These are phyloP conservation scores for Hyphopichia khmerensis DNA, from an alignment of 1,139 yeast species.

Conservation along the genomic window DNA sequence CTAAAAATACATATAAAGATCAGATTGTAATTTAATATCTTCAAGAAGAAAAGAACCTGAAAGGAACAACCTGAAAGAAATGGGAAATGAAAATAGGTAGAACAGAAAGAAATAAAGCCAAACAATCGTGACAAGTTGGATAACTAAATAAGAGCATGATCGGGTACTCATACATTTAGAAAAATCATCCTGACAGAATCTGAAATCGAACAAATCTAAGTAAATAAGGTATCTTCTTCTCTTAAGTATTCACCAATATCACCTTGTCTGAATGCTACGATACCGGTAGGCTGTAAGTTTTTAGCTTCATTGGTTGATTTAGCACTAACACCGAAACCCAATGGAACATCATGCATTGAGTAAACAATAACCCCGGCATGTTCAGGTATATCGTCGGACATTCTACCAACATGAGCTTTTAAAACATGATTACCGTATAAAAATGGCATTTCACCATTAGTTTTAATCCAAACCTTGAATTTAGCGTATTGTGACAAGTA, in stretches of 20 bases:
- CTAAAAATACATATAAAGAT: slow-evolving; percentile 3
- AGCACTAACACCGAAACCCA: slow-evolving; percentile 95
- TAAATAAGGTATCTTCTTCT: slow-evolving; percentile 94
- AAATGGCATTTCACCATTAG: slow-evolving; percentile 98
- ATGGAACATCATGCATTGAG: slow-evolving; percentile 89
- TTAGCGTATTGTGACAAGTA: slow-evolving; percentile 85
- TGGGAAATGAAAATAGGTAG: neutral
- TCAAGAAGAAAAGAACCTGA: too few relatives aligned
- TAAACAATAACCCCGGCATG: slow-evolving; percentile 93
- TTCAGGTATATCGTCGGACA: slow-evolving; percentile 97
- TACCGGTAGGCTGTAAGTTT: slow-evolving; percentile 86
- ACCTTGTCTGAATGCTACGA: slow-evolving; percentile 94
- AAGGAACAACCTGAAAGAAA: neutral
- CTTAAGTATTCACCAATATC: slow-evolving; percentile 98
- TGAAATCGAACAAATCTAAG: slow-evolving; percentile 34
- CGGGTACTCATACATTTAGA: slow-evolving; percentile 6
- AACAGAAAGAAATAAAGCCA: slow-evolving; percentile 1
- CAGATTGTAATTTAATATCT: neutral
- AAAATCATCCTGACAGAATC: too few relatives aligned
- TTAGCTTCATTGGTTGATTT: slow-evolving; percentile 89
- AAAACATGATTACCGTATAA: slow-evolving; percentile 94
- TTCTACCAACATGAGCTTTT: slow-evolving; percentile 94
- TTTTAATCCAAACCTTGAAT: slow-evolving; percentile 93
- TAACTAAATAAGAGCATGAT: too few relatives aligned
- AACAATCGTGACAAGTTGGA: neutral